phyloP scores from a whole-genome alignment of 2,329 filamentous ascomycete species.

The Aureobasidium sp. region DNA sequence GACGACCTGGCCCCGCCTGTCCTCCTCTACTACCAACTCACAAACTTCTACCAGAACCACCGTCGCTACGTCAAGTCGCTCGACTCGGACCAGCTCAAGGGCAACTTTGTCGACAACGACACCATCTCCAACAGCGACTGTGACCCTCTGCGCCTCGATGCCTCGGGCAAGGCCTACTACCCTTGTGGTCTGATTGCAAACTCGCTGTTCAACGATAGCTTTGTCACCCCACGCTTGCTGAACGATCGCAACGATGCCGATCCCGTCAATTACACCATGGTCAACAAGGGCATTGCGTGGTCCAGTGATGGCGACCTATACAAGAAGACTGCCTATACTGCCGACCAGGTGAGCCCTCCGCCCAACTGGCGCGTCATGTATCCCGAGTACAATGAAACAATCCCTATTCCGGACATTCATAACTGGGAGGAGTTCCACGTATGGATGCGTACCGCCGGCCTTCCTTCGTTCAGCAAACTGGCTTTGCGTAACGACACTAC shows the following conservation, averaged over 20 bases:
- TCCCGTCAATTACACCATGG: constrained; percentile 63
- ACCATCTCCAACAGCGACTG: constrained; percentile 66
- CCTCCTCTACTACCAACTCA: constrained; percentile 88
- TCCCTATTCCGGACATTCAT: constrained; percentile 64
- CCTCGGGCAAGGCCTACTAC: constrained; percentile 67
- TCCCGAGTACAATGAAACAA: constrained; percentile 60
- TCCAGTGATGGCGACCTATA: constrained; percentile 74
- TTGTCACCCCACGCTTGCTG: constrained; percentile 57
- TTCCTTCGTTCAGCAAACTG: constrained; percentile 92
- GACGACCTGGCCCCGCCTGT: constrained; percentile 75
- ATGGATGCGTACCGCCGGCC: constrained; percentile 95
- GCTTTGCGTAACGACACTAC: constrained; percentile 71
- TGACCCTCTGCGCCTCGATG: constrained; percentile 53
- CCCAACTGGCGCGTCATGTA: constrained; percentile 76
- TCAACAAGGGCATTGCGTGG: constrained; percentile 77
- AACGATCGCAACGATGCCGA: constrained; percentile 41
- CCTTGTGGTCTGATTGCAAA: constrained; percentile 96
- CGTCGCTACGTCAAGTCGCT: constrained; percentile 91
- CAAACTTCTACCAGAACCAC: constrained; percentile 99
- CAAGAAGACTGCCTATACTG: constrained; percentile 59
- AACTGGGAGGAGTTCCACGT: constrained; percentile 84
- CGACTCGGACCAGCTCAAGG: constrained; percentile 74
- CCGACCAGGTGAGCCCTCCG: constrained; percentile 64
- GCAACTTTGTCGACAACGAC: constrained; percentile 52
- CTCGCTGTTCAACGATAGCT: constrained; percentile 93